Conservation (phyloP, 371 early-diverging fungal genomes). For the Lichtheimia corymbifera region DNA sequence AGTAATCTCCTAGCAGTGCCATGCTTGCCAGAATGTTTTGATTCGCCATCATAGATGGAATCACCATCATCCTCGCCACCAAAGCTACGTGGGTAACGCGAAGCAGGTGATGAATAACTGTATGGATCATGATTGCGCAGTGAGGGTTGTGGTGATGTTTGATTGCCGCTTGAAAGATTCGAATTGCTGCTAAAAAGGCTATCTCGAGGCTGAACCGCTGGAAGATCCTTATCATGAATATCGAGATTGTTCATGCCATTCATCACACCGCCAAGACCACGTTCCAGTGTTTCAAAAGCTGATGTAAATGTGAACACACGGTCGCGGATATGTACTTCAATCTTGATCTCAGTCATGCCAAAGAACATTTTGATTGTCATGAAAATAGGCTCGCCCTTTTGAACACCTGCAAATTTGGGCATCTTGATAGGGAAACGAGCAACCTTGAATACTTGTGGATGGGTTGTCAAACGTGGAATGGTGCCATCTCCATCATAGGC, state of each 20-base stretch:
- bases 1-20: conserved; percentile 6
- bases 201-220: not conserved
- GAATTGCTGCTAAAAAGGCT: conserved; percentile 14
- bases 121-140: conserved; percentile 6
- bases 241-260: conserved; percentile 19
- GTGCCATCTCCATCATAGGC: conserved; percentile 49
- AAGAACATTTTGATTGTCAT: conserved; percentile 57
- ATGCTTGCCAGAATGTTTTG: conserved; percentile 2
- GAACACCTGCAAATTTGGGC: conserved; percentile 45
- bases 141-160: conserved; percentile 3
- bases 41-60: conserved; percentile 4
- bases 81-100: conserved; percentile 12
- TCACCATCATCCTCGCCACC: conserved; percentile 11
- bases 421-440: conserved; percentile 52
- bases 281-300: conserved; percentile 49
- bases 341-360: conserved; percentile 53
- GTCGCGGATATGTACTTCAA: conserved; percentile 50
- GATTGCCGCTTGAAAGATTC: conserved; percentile 6
- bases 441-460: conserved; percentile 46
- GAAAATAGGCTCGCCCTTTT: conserved; percentile 41
- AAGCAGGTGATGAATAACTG: conserved; percentile 1
- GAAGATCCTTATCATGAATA: conserved; percentile 25
- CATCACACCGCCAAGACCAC: conserved; percentile 28
- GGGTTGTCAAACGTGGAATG: conserved; percentile 45
- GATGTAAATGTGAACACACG: conserved; percentile 51